A percentile compares a stretch with the other conserved stretches of the same genome.
phyloP scores from a whole-genome alignment of 495 filamentous ascomycete species.

The Aspergillus cavernicola region DNA sequence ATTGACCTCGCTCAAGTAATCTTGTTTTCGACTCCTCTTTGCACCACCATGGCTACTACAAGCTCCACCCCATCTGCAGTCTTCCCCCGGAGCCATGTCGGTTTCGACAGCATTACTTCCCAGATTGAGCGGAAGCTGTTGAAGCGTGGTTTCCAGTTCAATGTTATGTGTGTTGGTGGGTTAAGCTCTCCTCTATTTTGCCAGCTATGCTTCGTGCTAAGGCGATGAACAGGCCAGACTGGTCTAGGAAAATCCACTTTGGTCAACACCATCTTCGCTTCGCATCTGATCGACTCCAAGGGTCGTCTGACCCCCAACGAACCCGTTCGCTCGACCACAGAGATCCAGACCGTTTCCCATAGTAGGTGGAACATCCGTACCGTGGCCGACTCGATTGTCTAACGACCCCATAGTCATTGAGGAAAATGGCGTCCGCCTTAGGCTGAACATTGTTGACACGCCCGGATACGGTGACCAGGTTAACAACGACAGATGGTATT shows the following conservation, averaged over 20 bases:
- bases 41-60: slow-evolving; percentile 49
- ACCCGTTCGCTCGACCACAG: slow-evolving; percentile 89
- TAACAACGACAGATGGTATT: slow-evolving; percentile 75
- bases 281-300: slow-evolving; percentile 98
- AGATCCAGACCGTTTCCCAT: slow-evolving; percentile 96
- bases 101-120: slow-evolving; percentile 98
- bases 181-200: slow-evolving; percentile 17
- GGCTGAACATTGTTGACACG: slow-evolving; percentile 77
- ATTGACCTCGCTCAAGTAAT: slow-evolving; percentile 4
- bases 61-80: slow-evolving; percentile 55
- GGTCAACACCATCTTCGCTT: slow-evolving; percentile 99
- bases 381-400: neutral
- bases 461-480: slow-evolving; percentile 79
- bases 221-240: slow-evolving; percentile 72
- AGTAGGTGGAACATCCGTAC: slow-evolving; percentile 46
- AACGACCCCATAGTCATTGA: slow-evolving; percentile 67
- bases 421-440: slow-evolving; percentile 82
- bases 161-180: slow-evolving; percentile 99
- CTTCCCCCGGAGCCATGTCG: slow-evolving; percentile 94
- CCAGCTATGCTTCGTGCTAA: slow-evolving; percentile 14
- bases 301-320: slow-evolving; percentile 88
- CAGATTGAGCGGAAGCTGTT: slow-evolving; percentile 99
- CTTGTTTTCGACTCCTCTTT: slow-evolving; percentile 7
- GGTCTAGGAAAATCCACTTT: slow-evolving; percentile 97
- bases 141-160: slow-evolving; percentile 99